Evolutionary conservation across 2,329 filamentous ascomycete genomes (phyloP).

Genomic region (Monilinia fructigena): DNA sequence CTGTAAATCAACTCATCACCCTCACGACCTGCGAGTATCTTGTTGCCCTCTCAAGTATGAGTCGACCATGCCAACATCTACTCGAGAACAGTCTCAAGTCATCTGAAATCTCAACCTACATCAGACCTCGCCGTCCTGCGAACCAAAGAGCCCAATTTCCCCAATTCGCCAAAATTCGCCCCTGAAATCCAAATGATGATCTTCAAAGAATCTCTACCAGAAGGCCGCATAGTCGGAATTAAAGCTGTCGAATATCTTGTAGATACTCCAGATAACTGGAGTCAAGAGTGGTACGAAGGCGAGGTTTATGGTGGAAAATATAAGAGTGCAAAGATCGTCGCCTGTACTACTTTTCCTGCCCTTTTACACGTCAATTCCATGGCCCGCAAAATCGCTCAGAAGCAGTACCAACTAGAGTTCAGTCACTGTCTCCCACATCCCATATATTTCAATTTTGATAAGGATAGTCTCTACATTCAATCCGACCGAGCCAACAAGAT

Average conservation of each 20-base stretch:
- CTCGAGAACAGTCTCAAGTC: slow-evolving; percentile 2
- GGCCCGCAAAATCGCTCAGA: not conserved
- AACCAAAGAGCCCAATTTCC: slow-evolving; percentile 5
- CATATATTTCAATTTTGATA: slow-evolving; percentile 13
- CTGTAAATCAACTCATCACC: not conserved
- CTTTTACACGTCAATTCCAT: slow-evolving; percentile 1
- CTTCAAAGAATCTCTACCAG: slow-evolving; percentile 8
- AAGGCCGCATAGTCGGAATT: slow-evolving; percentile 2
- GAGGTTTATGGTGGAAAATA: slow-evolving; percentile 2
- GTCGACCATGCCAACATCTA: slow-evolving; percentile 7
- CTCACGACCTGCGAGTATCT: not conserved
- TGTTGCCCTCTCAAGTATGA: not conserved
- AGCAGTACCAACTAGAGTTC: slow-evolving; percentile 15
- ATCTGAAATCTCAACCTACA: slow-evolving; percentile 2
- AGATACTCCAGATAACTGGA: slow-evolving; percentile 5
- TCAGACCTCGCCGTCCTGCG: not conserved
- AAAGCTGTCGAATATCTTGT: slow-evolving; percentile 3
- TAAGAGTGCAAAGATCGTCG: slow-evolving; percentile 6
- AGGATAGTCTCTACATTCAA: slow-evolving; percentile 12
- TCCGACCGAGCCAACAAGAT: not conserved
- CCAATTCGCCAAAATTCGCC: slow-evolving; percentile 14
- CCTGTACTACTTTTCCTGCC: not conserved
- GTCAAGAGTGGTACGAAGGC: slow-evolving; percentile 2
- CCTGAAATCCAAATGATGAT: slow-evolving; percentile 18
- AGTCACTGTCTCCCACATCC: not conserved